These are phyloP conservation scores for Epichloe sp. DNA, from an alignment of 2,329 filamentous ascomycete species.

Conservation along the genomic window DNA sequence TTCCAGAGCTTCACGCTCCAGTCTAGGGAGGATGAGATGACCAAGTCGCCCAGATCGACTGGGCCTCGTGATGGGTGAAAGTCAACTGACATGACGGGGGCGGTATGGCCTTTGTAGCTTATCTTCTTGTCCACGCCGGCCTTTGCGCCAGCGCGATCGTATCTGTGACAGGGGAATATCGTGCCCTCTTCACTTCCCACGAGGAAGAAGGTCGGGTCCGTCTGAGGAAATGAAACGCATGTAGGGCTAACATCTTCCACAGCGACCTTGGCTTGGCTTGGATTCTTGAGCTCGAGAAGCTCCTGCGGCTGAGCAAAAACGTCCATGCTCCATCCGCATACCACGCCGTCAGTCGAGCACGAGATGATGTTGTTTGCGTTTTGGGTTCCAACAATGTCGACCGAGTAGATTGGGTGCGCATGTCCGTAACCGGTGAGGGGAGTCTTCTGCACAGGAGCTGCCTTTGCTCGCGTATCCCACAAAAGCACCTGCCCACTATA, in stretches of 20 bases:
- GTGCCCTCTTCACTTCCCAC: conserved; percentile 93
- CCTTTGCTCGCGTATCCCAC: conserved; percentile 89
- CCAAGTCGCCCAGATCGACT: conserved; percentile 85
- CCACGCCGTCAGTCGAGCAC: conserved; percentile 88
- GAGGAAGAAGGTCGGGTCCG: conserved; percentile 94
- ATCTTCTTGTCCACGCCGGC: conserved; percentile 85
- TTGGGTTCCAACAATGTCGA: conserved; percentile 92
- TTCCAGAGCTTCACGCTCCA: conserved; percentile 98
- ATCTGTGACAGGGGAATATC: conserved; percentile 92
- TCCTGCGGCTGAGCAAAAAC: conserved; percentile 97
- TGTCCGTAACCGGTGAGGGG: conserved; percentile 91
- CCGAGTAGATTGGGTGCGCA: conserved; percentile 89
- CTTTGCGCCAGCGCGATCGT: conserved; percentile 94
- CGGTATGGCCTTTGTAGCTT: conserved; percentile 79
- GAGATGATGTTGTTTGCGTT: conserved; percentile 99
- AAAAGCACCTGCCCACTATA: conserved; percentile 94
- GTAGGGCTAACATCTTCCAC: conserved; percentile 92
- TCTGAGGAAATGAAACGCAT: conserved; percentile 85
- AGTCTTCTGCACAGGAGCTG: conserved; percentile 87
- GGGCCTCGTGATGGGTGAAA: conserved; percentile 90
- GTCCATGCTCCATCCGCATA: conserved; percentile 95
- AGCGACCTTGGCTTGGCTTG: conserved; percentile 58
- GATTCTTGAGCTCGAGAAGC: conserved; percentile 74
- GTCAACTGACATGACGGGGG: conserved; percentile 88
- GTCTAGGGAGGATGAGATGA: conserved; percentile 83